phyloP scores from a whole-genome alignment of 2,329 filamentous ascomycete species.

The Aspergillus pseudoviridinutans region DNA sequence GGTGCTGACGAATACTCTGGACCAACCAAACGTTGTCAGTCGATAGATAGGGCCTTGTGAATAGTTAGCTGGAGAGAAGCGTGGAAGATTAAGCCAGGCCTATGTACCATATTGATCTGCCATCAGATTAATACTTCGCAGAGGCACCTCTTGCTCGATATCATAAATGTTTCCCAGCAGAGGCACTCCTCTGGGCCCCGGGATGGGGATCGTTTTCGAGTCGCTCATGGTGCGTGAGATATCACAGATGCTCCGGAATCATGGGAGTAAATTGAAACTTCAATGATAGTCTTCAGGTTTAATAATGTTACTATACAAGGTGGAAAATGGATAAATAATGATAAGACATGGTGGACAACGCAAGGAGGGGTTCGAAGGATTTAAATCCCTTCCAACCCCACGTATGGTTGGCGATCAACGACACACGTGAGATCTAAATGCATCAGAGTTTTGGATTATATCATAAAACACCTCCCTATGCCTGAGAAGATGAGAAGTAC shows the following conservation, averaged over 20 bases:
- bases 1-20: slow-evolving; percentile 48
- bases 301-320: too few species aligned
- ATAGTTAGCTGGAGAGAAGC: background rate
- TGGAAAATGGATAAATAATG: too few species aligned
- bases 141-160: slow-evolving; percentile 56
- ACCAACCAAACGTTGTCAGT: slow-evolving; percentile 46
- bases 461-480: background rate
- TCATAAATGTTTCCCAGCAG: slow-evolving; percentile 63
- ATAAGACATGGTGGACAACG: background rate
- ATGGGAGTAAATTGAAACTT: background rate
- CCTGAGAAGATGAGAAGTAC: too few species aligned
- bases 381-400: background rate
- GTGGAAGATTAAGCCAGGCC: background rate
- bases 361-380: background rate
- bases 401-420: background rate
- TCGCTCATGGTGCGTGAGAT: slow-evolving; percentile 13
- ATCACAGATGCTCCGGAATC: background rate
- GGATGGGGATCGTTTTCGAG: slow-evolving; percentile 45
- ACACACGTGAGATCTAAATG: background rate
- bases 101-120: slow-evolving; percentile 62
- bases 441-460: background rate
- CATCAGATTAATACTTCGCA: slow-evolving; percentile 53
- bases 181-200: slow-evolving; percentile 60
- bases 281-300: background rate
- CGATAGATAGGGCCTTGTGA: slow-evolving; percentile 56